Evolutionary conservation across 2,329 filamentous ascomycete genomes (phyloP).

Genomic region (Aspergillus fructus): DNA sequence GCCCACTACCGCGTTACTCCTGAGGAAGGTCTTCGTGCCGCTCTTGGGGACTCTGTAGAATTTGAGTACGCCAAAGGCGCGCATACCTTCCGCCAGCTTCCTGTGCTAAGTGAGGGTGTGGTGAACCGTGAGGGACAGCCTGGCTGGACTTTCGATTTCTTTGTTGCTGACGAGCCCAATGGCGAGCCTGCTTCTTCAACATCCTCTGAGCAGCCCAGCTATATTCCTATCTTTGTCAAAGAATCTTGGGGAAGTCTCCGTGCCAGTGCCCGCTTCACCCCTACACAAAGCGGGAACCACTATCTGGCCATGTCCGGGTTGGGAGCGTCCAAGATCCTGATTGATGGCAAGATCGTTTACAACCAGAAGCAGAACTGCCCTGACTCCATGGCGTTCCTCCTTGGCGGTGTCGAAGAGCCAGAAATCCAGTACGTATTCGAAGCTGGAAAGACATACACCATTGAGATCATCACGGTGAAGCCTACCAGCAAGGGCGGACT

Average conservation of each 20-base stretch:
- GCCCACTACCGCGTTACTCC: slow-evolving; percentile 7
- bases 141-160: slow-evolving; percentile 10
- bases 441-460: slow-evolving; percentile 1
- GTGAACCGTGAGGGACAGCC: neutral
- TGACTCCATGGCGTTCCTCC: slow-evolving; percentile 9
- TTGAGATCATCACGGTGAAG: neutral
- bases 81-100: slow-evolving; percentile 8
- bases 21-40: slow-evolving; percentile 5
- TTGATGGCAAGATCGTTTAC: slow-evolving; percentile 5
- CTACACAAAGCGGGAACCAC: slow-evolving; percentile 1
- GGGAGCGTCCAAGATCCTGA: neutral
- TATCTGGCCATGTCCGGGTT: slow-evolving; percentile 8
- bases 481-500: neutral
- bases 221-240: slow-evolving; percentile 2
- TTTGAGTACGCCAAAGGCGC: slow-evolving; percentile 11
- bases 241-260: neutral
- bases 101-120: neutral
- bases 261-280: neutral
- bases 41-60: slow-evolving; percentile 5
- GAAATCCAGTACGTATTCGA: slow-evolving; percentile 4
- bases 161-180: neutral
- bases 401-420: slow-evolving; percentile 5
- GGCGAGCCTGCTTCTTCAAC: neutral
- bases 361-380: slow-evolving; percentile 9
- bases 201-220: neutral